Evolutionary conservation across 768 basidiomycete genomes (phyloP), one percentile per base, ranked within the genome.

Genomic region (Naganishia kalamii): DNA sequence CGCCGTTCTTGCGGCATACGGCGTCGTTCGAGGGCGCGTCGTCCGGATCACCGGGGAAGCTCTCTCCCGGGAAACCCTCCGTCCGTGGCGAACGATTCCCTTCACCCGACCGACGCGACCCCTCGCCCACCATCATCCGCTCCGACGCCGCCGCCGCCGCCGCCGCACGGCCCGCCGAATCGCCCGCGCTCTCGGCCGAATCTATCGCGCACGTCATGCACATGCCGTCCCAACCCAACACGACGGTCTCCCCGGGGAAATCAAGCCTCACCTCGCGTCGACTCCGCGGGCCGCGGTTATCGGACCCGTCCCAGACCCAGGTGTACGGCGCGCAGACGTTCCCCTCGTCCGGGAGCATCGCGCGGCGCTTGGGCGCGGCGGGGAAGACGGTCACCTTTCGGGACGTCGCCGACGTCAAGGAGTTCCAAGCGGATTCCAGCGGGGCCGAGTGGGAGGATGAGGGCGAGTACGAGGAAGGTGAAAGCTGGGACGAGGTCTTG

Each of bases 381-480:
- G 27, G 23, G 12, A 77, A 77, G 60, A 76, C 75, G 1, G 76
- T 77, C 30, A 77, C 76, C 11, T 77, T 76, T 62, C 71, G 74
- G 59, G 65, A 62, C 30, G 71, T 75, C 0, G 75, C 76, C 8
- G 73, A 77, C 54, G 76, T 77, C 62, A 76, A 76, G 59, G 76
- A 77, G 63, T 77, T 76, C 57, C 75, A 77, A 47, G 62, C 57
- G 6, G 70, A 73, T 57, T 70, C 68, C 29, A 66, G 71, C 6
- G 73, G 71, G 4, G 74, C 70, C 47, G 62, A 67, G 29, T 72
- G 74, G 65, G 70, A 71, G 27, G 62, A 70, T 19, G 47, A 60
- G 4, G 68, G 70, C 13, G 69, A 68, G 15, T 71, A 70, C n/a
- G 67, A 72, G 25, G 69, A 70, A n/a, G 66, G 60, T 19, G 74